Percentiles rank a stretch among this genome's conserved stretches.
phyloP scores from a whole-genome alignment of 768 basidiomycete genomes.

The Gyrodon lividus region DNA sequence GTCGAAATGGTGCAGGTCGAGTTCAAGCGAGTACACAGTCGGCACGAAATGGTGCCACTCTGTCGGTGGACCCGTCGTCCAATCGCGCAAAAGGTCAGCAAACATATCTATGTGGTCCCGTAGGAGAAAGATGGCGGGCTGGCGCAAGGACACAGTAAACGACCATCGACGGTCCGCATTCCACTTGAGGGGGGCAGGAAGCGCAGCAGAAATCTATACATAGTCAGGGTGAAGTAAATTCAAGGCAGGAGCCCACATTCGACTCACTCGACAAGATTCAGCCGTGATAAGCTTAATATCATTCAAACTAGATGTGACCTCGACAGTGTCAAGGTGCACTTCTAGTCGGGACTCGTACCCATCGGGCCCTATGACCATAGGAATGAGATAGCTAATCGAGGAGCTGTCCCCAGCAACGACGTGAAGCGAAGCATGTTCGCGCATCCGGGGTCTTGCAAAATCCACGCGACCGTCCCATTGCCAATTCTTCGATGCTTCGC shows the following conservation, averaged over 20 bases:
- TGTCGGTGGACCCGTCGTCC: slow-evolving; percentile 78
- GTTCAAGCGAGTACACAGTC: slow-evolving; percentile 66
- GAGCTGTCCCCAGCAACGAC: slow-evolving; percentile 77
- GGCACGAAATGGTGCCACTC: slow-evolving; percentile 86
- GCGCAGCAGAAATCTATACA: slow-evolving; percentile 59
- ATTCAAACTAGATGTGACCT: slow-evolving; percentile 82
- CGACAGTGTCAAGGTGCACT: slow-evolving; percentile 77
- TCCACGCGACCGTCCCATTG: slow-evolving; percentile 73
- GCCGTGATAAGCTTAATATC: slow-evolving; percentile 77
- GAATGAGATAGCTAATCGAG: slow-evolving; percentile 80
- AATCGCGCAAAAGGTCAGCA: slow-evolving; percentile 89
- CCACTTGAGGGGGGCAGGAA: slow-evolving; percentile 85
- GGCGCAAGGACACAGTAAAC: slow-evolving; percentile 67
- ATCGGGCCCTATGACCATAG: slow-evolving; percentile 67
- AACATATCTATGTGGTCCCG: slow-evolving; percentile 96
- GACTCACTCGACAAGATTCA: slow-evolving; percentile 70
- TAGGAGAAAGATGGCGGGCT: slow-evolving; percentile 73
- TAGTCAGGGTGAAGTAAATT: slow-evolving; percentile 3
- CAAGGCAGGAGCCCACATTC: slow-evolving; percentile 14
- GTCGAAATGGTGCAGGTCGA: slow-evolving; percentile 74
- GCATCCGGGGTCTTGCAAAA: slow-evolving; percentile 49
- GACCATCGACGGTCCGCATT: slow-evolving; percentile 78
- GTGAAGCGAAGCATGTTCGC: slow-evolving; percentile 72
- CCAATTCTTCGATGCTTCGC: slow-evolving; percentile 97
- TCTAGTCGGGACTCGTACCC: slow-evolving; percentile 84